Base-by-base conservation (phyloP, 306 rosid species). In the Acacia confusa region DNA sequence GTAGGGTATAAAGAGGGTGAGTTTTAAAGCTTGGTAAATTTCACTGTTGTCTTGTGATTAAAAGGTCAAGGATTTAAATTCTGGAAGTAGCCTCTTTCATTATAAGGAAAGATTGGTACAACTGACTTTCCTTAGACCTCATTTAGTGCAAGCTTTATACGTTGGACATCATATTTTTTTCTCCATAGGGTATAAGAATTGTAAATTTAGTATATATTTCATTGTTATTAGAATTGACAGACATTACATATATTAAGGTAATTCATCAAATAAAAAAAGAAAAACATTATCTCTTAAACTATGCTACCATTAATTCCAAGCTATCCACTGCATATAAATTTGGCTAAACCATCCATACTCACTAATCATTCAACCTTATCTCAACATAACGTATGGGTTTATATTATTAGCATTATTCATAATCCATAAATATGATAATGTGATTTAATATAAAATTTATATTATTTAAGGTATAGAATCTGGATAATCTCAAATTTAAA, bases 31-130 rank as follows among this genome's bases (percentile, higher is more conserved):
- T 0, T 4, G 0, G 38, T 34, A 34, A 34, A 34, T 34, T 0
- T 34, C n/a, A n/a, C n/a, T 34, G 1, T 0, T 34, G 38, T 0
- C 38, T 4, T 34, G 38, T 36, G 38, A 36, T 36, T 36, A 0
- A 36, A 36, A 36, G 0, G 8, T 6, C 1, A 36, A 7, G 7
- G 6, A 0, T 6, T 36, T 4, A 36, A 36, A 36, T 36, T 6
- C 1, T 36, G 7, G 0, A 4, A 36, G 7, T 4, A 4, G 0
- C 0, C 7, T 36, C 6, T 36, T 1, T 36, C 7, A 0, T 5
- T 36, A 0, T 0, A 4, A 0, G 38, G 1, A 5, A 36, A 5
- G 8, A 1, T 6, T 36, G 7, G 38, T 36, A 36, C 1, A 36
- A 5, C 7, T 36, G 38, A 4, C 1, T 36, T 5, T 36, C 36